Base-by-base conservation (phyloP, 2,329 filamentous ascomycete genomes). In the Aspergillus texensis region DNA sequence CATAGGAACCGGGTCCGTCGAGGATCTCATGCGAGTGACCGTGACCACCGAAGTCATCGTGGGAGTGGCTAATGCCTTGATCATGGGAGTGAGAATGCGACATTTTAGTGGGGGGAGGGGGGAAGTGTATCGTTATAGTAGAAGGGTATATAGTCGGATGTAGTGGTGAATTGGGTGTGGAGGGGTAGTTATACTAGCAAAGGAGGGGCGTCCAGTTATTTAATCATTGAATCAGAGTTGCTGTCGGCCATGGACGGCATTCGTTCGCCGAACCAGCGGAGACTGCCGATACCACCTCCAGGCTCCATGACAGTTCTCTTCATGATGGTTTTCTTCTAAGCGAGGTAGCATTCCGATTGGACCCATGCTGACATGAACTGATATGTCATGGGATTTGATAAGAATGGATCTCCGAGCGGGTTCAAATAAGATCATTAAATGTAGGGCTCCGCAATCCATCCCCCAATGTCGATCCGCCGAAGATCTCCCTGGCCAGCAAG, bases 1-100 rank as follows among this genome's bases (percentile, higher is more conserved):
- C 80, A 77, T 91, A 98, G 75, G 93, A 96, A 52, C 95, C 95
- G 0, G 95, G 95, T 0, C 94, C 94, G 74, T 95, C 90, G 70
- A 97, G 90, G 73, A 98, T 93, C 83, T 98, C 95, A 78, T 98
- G 95, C 1, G 90, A 92, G 82, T 99, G 95, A 72, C 95, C 95
- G 78, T 98, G 95, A 48, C 83, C 84, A 60, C 84, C 85, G 65
- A 85, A 83, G 60, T 75, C 79, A 70, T 88, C 86, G 77, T 91
- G 88, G 39, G 78, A 74, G 64, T 82, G 80, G 54, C 75, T 72
- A 41, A 75, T 62, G 36, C 68, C 72, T 45, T 67, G 68, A 61
- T 77, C 75, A 68, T 81, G 79, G 26, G 74, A 75, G 71, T 81
- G 79, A 32, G 78, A 77, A 72, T 79, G 77, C 24, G 77, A 67